Evolutionary conservation across 257 asterid species (phyloP).

Genomic region (Paulownia fortunei): DNA sequence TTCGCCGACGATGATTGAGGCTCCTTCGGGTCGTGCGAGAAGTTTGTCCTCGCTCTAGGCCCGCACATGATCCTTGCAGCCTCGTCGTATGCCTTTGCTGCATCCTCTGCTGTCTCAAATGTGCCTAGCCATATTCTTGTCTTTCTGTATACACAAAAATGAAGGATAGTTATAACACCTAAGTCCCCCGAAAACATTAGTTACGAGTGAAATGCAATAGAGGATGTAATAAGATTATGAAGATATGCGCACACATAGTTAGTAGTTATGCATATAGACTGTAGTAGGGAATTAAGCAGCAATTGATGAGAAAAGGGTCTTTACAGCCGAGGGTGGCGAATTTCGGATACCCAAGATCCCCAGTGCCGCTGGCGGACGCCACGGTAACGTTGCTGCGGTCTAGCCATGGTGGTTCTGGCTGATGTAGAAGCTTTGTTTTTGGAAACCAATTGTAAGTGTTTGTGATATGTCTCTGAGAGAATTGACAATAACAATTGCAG

Average conservation of each 20-base stretch:
- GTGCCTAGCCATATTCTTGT: slow-evolving; percentile 97
- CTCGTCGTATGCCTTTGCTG: slow-evolving; percentile 94
- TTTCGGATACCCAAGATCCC: slow-evolving; percentile 99
- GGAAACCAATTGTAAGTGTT: neutral
- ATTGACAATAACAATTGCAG: neutral
- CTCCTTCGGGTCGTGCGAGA: slow-evolving; percentile 56
- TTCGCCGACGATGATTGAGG: slow-evolving; percentile 53
- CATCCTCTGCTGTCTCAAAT: slow-evolving; percentile 94
- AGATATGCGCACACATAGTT: too few species aligned
- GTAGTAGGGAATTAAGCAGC: neutral
- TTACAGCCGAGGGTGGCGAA: slow-evolving; percentile 92
- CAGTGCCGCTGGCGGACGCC: slow-evolving; percentile 98
- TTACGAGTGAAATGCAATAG: neutral
- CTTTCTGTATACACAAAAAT: slow-evolving; percentile 53
- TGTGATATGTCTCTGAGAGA: slow-evolving; percentile 32
- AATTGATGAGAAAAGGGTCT: slow-evolving; percentile 1
- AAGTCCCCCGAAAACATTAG: neutral
- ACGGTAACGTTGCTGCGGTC: slow-evolving; percentile 76
- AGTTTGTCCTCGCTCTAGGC: slow-evolving; percentile 78
- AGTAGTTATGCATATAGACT: too few species aligned
- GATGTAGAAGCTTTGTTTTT: neutral
- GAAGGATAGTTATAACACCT: neutral
- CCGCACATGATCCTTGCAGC: slow-evolving; percentile 94
- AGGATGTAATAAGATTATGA: too few species aligned
- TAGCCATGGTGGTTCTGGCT: slow-evolving; percentile 49